Base-by-base conservation (phyloP, 2,329 filamentous ascomycete species). In the Colletotrichum aenigma region DNA sequence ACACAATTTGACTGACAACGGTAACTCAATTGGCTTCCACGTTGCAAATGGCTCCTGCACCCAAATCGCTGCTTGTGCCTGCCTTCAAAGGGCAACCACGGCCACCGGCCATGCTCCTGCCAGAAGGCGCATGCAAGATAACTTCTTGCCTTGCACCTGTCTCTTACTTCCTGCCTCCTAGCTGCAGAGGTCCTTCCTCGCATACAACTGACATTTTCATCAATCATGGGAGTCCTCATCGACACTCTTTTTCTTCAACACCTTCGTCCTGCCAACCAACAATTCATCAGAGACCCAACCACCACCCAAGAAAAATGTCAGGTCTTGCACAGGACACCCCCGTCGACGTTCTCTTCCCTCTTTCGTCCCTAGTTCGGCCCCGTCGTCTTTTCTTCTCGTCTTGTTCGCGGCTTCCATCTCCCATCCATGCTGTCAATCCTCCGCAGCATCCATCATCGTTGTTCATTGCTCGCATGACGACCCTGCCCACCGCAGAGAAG, bases 331-430 rank as follows among this genome's bases (percentile, higher is more conserved):
- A 64, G 36, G 55, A 58, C 32, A 69, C 66, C 66, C 66, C 55
- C 34, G 66, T 69, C 55, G 68, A 36, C 61, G 18, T 32, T 68
- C 21, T 72, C 30, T 56, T 62, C 55, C 67, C 64, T 62, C 73
- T 64, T 75, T 75, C 69, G 69, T 75, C 73, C 69, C 73, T 68
- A 67, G 24, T 68, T 68, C 55, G 62, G 55, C 21, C 38, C 66
- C 38, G 18, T 75, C 69, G 56, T 73, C 70, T 73, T 55, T 73
- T 73, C 62, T 75, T 75, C 43, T 48, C 69, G 55, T 73, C 73
- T 48, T 72, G 69, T 75, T 64, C 69, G 34, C 62, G 62, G 62
- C 32, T 64, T 73, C 32, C 26, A 12, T 16, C 26, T 38, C 38
- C 38, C 55, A 64, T 68, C 73, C 69, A 74, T 70, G 73, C 32